phyloP scores from a whole-genome alignment of 371 early-diverging fungal species.

The Mortierella sp. region DNA sequence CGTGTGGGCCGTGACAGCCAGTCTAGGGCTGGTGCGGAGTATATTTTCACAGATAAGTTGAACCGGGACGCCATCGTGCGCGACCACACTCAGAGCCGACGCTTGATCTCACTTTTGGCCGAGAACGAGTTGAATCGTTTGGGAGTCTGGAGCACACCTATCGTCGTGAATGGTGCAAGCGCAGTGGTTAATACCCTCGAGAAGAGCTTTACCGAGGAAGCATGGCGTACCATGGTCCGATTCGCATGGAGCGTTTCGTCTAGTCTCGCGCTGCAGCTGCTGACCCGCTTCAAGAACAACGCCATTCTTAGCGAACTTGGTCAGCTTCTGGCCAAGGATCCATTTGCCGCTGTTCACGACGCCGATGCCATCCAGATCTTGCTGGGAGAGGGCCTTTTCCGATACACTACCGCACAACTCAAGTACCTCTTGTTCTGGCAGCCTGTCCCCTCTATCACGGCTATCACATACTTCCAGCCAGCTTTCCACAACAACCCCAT shows the following conservation, averaged over 20 bases:
- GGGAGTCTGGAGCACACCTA: constrained; percentile 83
- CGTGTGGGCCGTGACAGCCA: constrained; percentile 42
- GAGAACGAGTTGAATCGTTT: constrained; percentile 89
- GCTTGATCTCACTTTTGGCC: constrained; percentile 80
- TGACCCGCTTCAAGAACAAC: constrained; percentile 74
- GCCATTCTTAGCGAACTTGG: constrained; percentile 77
- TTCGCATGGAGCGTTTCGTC: constrained; percentile 88
- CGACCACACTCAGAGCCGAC: constrained; percentile 60
- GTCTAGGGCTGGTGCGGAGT: constrained; percentile 17
- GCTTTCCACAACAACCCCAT: constrained; percentile 79
- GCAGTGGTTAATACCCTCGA: constrained; percentile 57
- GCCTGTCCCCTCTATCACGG: constrained; percentile 91
- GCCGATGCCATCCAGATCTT: constrained; percentile 81
- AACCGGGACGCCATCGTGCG: constrained; percentile 58
- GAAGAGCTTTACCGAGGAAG: constrained; percentile 64
- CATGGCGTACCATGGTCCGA: constrained; percentile 78
- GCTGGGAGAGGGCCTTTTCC: constrained; percentile 60
- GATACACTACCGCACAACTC: constrained; percentile 37
- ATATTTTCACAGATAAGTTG: constrained; percentile 29
- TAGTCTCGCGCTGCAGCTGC: constrained; percentile 79
- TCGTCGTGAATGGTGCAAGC: constrained; percentile 47
- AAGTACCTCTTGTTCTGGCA: constrained; percentile 90
- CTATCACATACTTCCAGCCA: constrained; percentile 82
- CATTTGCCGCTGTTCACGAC: constrained; percentile 73
- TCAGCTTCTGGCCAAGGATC: constrained; percentile 69